These are phyloP conservation scores for Scedosporium aurantiacum DNA, from an alignment of 2,329 filamentous ascomycete species.

Conservation along the genomic window DNA sequence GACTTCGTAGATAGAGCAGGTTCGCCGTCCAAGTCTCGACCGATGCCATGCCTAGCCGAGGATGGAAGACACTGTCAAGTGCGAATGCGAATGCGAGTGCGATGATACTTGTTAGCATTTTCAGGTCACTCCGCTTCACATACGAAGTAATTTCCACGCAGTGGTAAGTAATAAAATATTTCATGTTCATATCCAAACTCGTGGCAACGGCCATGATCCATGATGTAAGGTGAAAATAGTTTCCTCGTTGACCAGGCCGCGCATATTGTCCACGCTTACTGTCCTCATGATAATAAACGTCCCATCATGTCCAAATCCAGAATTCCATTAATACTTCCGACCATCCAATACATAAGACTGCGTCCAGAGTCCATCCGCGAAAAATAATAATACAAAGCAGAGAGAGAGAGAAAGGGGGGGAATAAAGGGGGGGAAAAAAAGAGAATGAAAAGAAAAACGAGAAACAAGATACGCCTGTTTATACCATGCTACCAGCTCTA, in stretches of 20 bases:
- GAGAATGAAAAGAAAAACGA: not conserved
- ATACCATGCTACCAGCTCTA: not conserved
- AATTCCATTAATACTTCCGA: no score
- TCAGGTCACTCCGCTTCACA: no score
- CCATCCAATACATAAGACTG: no score
- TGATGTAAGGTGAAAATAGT: no score
- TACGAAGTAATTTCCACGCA: no score
- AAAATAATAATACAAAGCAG: not conserved
- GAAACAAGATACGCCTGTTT: not conserved
- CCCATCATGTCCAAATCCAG: no score
- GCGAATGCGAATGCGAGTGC: not conserved
- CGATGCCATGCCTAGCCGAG: not conserved
- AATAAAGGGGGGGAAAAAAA: not conserved
- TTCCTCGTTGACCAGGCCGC: no score
- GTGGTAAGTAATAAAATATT: no score
- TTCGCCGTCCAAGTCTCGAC: not conserved
- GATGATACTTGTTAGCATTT: no score
- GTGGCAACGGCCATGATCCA: no score
- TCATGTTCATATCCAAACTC: no score
- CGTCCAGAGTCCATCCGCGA: not conserved
- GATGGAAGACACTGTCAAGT: not conserved
- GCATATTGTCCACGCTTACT: not conserved
- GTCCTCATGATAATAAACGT: not conserved
- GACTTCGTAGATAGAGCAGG: not conserved
- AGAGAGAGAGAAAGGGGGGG: not conserved